These are phyloP conservation scores for Fusarium anthophilum DNA, from an alignment of 2,329 filamentous ascomycete genomes.

Conservation along the genomic window DNA sequence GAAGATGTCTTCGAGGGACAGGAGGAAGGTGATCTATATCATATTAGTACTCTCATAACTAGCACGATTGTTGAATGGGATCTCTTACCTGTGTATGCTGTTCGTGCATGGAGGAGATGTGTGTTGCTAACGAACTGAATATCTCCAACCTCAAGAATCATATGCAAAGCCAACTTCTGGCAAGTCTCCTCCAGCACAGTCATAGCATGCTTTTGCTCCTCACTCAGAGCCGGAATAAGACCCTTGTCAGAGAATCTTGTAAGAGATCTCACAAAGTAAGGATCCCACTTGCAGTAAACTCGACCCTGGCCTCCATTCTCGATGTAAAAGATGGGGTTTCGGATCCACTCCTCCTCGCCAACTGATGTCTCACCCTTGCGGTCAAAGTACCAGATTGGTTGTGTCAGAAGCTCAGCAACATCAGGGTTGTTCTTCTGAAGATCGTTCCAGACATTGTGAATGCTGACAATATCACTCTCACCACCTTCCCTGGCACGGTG, in stretches of 20 bases:
- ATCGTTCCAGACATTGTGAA: slow-evolving; percentile 84
- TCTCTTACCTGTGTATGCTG: slow-evolving; percentile 69
- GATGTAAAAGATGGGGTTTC: slow-evolving; percentile 77
- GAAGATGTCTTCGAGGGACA: slow-evolving; percentile 77
- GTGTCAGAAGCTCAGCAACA: slow-evolving; percentile 76
- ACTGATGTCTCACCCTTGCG: slow-evolving; percentile 83
- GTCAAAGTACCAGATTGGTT: slow-evolving; percentile 92
- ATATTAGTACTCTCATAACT: neutral
- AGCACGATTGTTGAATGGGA: accelerated
- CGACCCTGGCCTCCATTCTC: slow-evolving; percentile 70
- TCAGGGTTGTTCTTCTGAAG: slow-evolving; percentile 80
- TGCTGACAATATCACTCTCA: slow-evolving; percentile 82
- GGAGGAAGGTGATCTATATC: slow-evolving; percentile 65
- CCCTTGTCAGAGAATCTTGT: slow-evolving; percentile 77
- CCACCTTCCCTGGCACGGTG: slow-evolving; percentile 81
- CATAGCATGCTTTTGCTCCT: slow-evolving; percentile 75
- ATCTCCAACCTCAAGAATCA: slow-evolving; percentile 87
- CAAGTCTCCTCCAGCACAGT: slow-evolving; percentile 73
- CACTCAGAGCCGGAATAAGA: slow-evolving; percentile 76
- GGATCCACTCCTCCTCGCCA: slow-evolving; percentile 80
- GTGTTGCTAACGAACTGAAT: slow-evolving; percentile 87
- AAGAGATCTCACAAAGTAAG: slow-evolving; percentile 84
- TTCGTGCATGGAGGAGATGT: slow-evolving; percentile 83
- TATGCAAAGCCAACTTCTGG: slow-evolving; percentile 77
- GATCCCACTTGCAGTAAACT: slow-evolving; percentile 80